phyloP scores from a whole-genome alignment of 345 rosid species.

The Eucalyptus guilfoylei region DNA sequence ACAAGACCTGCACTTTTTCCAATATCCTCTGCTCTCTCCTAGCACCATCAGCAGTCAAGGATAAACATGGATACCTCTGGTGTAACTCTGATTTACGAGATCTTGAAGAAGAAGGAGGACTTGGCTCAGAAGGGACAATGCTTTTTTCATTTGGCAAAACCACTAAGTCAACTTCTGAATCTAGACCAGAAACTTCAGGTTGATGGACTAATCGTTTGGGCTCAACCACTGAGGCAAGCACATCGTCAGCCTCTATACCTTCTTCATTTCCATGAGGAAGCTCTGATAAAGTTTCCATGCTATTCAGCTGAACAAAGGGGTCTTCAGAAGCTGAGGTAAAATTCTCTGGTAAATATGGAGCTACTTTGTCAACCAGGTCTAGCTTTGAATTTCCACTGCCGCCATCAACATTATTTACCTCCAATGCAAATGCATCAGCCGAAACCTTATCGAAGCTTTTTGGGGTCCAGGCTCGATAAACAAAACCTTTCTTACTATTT shows the following conservation, averaged over 20 bases:
- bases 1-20: conserved; percentile 50
- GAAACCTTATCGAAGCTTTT: conserved; percentile 26
- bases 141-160: conserved; percentile 9
- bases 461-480: conserved; percentile 71
- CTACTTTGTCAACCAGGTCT: conserved; percentile 15
- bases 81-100: conserved; percentile 16
- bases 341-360: conserved; percentile 15
- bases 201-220: conserved; percentile 20
- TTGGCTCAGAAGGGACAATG: conserved; percentile 19
- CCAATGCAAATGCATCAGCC: conserved; percentile 28
- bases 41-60: conserved; percentile 50
- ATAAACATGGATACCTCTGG: conserved; percentile 17
- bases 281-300: conserved; percentile 20
- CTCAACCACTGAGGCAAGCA: conserved; percentile 12
- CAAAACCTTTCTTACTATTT: conserved; percentile 51
- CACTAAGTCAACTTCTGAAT: conserved; percentile 13
- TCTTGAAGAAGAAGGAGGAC: conserved; percentile 9
- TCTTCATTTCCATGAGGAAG: conserved; percentile 10
- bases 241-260: conserved; percentile 9
- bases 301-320: conserved; percentile 18
- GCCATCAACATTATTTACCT: conserved; percentile 7
- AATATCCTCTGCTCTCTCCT: conserved; percentile 81
- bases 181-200: conserved; percentile 10
- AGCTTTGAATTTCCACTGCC: conserved; percentile 7
- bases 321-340: conserved; percentile 21